Base-by-base conservation (phyloP, 2,329 filamentous ascomycete species). In the Microdochium nivale region DNA sequence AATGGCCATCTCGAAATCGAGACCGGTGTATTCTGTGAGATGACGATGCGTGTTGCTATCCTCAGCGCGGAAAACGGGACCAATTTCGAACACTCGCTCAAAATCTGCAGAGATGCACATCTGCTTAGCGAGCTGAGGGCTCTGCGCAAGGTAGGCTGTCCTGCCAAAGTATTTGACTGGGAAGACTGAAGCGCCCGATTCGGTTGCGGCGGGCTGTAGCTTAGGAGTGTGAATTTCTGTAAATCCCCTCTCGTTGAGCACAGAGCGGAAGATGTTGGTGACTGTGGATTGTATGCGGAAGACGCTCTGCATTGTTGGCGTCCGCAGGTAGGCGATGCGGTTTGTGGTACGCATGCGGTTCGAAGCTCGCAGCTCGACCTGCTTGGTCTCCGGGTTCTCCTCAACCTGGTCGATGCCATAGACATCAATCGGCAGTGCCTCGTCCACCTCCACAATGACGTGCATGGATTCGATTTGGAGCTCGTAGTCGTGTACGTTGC, bases 11-110 rank as follows among this genome's bases (percentile, higher is more conserved):
- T 96, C 91, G 19, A 96, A 69, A 76, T 96, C 91, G 27, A 96
- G 76, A 51, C 91, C 91, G 3, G 90, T 96, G 66, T 95, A 96
- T 67, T 96, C 91, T 0, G 91, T 96, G 75, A 96, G 76, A 66
- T 96, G 91, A 35, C 91, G 84, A 63, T 96, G 91, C 0, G 91
- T 96, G 68, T 96, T 96, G 64, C 88, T 95, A 72, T 96, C 95
- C 66, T 96, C 91, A 1, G 91, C 91, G 59, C 91, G 84, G 77
- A 96, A 96, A 7, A 96, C 90, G 2, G 88, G 84, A 16, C 89
- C 89, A 57, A 94, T 85, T 65, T 96, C 91, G 62, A 92, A 96
- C 7, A 96, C 91, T 49, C 85, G 83, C 52, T 86, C 86, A 64
- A 96, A 94, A 65, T 96, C 91, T 25, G 90, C 86, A 4, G 90